Evolutionary conservation across 2,329 filamentous ascomycete genomes (phyloP), one percentile per base, ranked within the genome.

Genomic region (Magnaporthales sp.): DNA sequence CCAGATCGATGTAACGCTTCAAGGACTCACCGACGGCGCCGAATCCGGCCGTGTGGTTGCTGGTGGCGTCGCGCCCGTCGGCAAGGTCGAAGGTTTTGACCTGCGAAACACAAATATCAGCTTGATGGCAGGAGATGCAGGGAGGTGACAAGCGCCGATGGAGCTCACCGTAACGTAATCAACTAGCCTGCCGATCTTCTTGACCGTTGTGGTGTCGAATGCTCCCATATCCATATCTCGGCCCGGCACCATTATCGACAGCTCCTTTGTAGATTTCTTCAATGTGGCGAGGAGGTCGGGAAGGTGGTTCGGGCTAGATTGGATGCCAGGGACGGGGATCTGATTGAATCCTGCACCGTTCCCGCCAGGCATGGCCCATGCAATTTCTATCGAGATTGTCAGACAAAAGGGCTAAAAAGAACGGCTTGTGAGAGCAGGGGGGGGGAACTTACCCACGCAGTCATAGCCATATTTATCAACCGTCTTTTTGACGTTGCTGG

Each of bases 91-190:
- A 91, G 1, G 84, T 82, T 89, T 91, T 84, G 71, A 83, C 65
- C 70, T n/a, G n/a, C n/a, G n/a, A n/a, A n/a, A n/a, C n/a, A n/a
- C n/a, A n/a, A n/a, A n/a, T n/a, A n/a, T n/a, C n/a, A n/a, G n/a
- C n/a, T n/a, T n/a, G n/a, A n/a, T n/a, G n/a, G n/a, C n/a, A n/a
- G n/a, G n/a, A n/a, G n/a, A n/a, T n/a, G n/a, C n/a, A n/a, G n/a
- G n/a, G n/a, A n/a, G n/a, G n/a, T n/a, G n/a, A n/a, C n/a, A n/a
- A n/a, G n/a, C n/a, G n/a, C n/a, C n/a, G n/a, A n/a, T n/a, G n/a
- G n/a, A n/a, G n/a, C n/a, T n/a, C n/a, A n/a, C n/a, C n/a, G 91
- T 92, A 73, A 91, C 80, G 70, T 88, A 88, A 72, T 92, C 87
- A 13, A 91, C 82, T 1, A 81, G 79, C 4, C 78, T 72, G 71